Conservation (phyloP, 148 eudicot genomes). For the Cornus suecica region DNA sequence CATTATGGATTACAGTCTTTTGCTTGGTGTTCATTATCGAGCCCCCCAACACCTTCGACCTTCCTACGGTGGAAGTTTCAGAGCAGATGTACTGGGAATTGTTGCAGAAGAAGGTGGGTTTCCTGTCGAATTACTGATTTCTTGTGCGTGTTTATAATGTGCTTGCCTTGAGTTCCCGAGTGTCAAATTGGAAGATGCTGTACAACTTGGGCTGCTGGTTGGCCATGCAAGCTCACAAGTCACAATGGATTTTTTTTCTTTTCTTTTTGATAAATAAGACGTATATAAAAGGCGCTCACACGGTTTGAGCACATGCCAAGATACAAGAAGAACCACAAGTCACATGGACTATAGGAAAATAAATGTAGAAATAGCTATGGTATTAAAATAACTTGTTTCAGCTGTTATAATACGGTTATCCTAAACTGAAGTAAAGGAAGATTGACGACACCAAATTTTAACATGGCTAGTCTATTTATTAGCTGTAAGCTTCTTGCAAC, state of each 20-base stretch:
- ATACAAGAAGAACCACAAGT: no score
- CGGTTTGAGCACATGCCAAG: no score
- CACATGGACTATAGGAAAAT: background rate
- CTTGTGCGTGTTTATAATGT: background rate
- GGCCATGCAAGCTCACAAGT: background rate
- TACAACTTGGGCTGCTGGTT: background rate
- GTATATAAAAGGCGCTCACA: no score
- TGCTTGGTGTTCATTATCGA: slow-evolving; percentile 75
- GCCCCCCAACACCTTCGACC: slow-evolving; percentile 87
- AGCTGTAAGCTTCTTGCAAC: background rate
- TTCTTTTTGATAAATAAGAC: no score
- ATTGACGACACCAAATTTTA: background rate
- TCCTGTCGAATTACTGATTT: background rate
- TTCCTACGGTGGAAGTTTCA: slow-evolving; percentile 31
- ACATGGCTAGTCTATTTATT: background rate
- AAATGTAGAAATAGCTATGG: background rate
- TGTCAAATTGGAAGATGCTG: background rate
- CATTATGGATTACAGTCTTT: slow-evolving; percentile 78
- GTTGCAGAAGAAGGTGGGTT: slow-evolving; percentile 81
- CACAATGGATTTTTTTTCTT: no score
- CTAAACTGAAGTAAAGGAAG: background rate
- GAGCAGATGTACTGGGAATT: slow-evolving; percentile 64
- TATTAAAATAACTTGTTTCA: background rate
- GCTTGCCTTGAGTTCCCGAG: background rate
- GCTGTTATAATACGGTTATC: background rate